Base-by-base conservation (phyloP, 2,329 filamentous ascomycete species). In the Metarhizium humberi region DNA sequence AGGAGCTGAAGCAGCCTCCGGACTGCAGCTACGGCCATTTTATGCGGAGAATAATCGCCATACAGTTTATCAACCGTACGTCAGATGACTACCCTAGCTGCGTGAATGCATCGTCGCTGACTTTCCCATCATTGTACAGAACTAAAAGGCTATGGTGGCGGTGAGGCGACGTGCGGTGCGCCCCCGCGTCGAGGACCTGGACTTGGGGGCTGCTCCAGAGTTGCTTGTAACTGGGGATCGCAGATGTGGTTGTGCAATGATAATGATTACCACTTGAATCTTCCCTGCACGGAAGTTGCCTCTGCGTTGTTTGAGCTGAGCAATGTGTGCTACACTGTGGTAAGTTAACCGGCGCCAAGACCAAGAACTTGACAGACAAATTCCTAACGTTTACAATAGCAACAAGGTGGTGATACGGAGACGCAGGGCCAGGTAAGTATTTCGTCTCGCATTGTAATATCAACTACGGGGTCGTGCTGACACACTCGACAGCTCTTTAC, bases 221-320 rank as follows among this genome's bases (percentile, higher is more conserved):
- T 53, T 42, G 40, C 30, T 18, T 53, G 51, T 30, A 32, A 30
- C 3, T 20, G 14, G 30, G 7, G 8, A 10, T 10, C 4, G n/a
- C 16, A 30, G 18, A 53, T 53, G 13, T 53, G 51, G 51, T 40
- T 53, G 10, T 53, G 51, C 51, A 53, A 53, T n/a, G 51, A 53
- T 13, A 14, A 20, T 2, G 7, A n/a, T 4, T 11, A n/a, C 10
- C 25, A 53, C 4, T 13, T 53, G 7, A 3, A 2, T 1, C 16
- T 53, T 14, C 51, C 51, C 2, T 53, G 51, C 14, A 18, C 14
- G 3, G 30, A 47, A 3, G 51, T 53, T 34, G 51, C 25, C 0
- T 13, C 13, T 18, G 51, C 51, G 3, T 25, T 40, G 30, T 30
- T 45, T n/a, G 29, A 36, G n/a, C 18, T 53, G 42, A 53, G 30